A percentile compares a stretch with the other conserved stretches of the same genome.
Conservation (phyloP, 345 rosid genomes). For the Eucalyptus pauciflora region DNA sequence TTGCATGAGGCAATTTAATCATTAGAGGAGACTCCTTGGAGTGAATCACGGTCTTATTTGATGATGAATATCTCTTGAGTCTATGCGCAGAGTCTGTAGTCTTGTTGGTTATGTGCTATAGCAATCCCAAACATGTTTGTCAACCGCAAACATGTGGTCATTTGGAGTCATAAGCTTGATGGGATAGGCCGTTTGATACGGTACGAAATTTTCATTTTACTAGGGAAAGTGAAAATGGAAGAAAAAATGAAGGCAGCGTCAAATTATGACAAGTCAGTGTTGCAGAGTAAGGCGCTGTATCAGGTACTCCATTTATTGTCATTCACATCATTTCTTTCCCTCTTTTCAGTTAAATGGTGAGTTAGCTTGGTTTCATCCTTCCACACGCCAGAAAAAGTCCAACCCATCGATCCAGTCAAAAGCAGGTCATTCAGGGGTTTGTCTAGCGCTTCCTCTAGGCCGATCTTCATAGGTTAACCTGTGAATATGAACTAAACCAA, state of each 20-base stretch:
- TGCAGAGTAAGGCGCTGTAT: constrained; percentile 44
- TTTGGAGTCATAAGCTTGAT: neutral
- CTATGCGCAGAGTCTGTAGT: neutral
- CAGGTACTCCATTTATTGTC: constrained; percentile 9
- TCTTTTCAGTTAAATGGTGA: neutral
- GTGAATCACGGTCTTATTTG: neutral
- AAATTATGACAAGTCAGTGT: neutral
- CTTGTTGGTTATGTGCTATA: neutral
- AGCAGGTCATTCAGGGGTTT: neutral
- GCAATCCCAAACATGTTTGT: neutral
- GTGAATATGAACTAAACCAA: neutral
- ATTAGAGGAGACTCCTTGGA: neutral
- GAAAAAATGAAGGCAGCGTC: constrained; percentile 19
- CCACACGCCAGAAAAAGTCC: neutral
- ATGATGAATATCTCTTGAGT: neutral
- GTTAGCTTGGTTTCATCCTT: neutral
- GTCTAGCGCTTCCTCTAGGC: neutral
- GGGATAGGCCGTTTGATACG: neutral
- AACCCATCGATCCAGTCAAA: neutral
- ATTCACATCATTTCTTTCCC: neutral
- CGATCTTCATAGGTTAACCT: neutral
- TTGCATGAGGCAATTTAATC: neutral
- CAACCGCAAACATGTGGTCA: neutral
- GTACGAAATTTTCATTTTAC: neutral
- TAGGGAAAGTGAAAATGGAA: neutral